Conservation (phyloP, 768 basidiomycete genomes). For the Xerocomellus chrysenteron region DNA sequence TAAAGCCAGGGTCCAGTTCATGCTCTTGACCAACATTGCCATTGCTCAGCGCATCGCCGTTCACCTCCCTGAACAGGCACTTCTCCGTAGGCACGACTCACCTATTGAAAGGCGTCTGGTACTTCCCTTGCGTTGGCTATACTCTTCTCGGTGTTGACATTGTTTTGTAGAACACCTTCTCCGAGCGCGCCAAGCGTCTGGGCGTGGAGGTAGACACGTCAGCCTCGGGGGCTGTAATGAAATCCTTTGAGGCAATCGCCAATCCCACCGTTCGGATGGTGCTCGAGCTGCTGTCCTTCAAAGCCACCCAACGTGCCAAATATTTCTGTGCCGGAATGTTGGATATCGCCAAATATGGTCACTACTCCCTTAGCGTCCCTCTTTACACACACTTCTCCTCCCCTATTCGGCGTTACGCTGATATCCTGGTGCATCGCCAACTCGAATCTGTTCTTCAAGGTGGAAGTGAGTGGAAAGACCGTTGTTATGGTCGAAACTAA, state of each 20-base stretch:
- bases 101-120: constrained; percentile 92
- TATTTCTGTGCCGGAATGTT: constrained; percentile 99
- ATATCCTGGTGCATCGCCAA: constrained; percentile 94
- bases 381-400: constrained; percentile 94
- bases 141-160: constrained; percentile 8
- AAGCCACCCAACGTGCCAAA: constrained; percentile 93
- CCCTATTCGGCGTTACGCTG: constrained; percentile 91
- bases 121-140: not conserved
- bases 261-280: constrained; percentile 74
- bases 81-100: constrained; percentile 90
- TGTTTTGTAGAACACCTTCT: constrained; percentile 61
- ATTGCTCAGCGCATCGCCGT: constrained; percentile 94
- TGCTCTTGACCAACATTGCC: constrained; percentile 87
- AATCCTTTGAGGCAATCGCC: constrained; percentile 70
- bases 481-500: constrained; percentile 1
- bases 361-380: constrained; percentile 87
- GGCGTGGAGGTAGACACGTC: constrained; percentile 81
- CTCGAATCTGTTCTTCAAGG: constrained; percentile 84
- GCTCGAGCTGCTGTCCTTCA: constrained; percentile 81
- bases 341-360: constrained; percentile 96
- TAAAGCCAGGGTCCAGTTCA: constrained; percentile 57
- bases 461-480: constrained; percentile 46
- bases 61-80: constrained; percentile 93
- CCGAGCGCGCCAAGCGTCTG: constrained; percentile 77
- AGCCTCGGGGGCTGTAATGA: constrained; percentile 79